phyloP scores from a whole-genome alignment of 805 yeast species.

The Ogataea philodendri region DNA sequence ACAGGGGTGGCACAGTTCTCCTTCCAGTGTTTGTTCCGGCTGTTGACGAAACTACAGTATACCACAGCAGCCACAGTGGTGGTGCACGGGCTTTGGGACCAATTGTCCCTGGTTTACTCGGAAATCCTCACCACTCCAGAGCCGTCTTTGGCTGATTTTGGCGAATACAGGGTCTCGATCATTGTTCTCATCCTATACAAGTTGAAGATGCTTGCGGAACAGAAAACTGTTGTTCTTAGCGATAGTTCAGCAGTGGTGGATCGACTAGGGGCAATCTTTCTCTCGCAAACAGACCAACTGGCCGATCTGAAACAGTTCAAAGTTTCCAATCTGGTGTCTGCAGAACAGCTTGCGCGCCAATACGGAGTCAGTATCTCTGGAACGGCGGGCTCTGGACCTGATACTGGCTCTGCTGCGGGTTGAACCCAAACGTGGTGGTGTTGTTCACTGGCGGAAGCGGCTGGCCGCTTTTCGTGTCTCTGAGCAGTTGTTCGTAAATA shows the following conservation, averaged over 20 bases:
- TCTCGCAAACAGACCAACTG: constrained; percentile 17
- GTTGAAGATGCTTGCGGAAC: constrained; percentile 14
- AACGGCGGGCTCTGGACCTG: constrained; percentile 14
- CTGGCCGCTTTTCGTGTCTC: constrained; percentile 16
- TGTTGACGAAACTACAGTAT: constrained; percentile 15
- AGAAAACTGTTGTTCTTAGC: constrained; percentile 17
- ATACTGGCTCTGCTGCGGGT: constrained; percentile 18
- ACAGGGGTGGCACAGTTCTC: constrained; percentile 4
- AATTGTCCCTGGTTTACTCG: constrained; percentile 25
- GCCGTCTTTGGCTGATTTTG: constrained; percentile 5
- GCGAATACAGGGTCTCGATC: constrained; percentile 16
- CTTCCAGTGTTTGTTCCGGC: constrained; percentile 8
- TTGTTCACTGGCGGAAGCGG: constrained; percentile 10
- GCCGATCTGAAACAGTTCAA: constrained; percentile 17
- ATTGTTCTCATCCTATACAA: constrained; percentile 19
- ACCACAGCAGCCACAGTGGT: constrained; percentile 10
- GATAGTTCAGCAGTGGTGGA: constrained; percentile 23
- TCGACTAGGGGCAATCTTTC: constrained; percentile 18
- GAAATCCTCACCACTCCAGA: constrained; percentile 16
- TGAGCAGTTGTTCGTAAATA: constrained; percentile 59
- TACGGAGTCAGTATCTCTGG: constrained; percentile 4
- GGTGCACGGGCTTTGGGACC: constrained; percentile 27
- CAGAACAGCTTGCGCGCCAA: constrained; percentile 8
- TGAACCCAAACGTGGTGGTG: constrained; percentile 14
- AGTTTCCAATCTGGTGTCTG: constrained; percentile 16